Conservation (phyloP, 192 early-diverging fungal species). For the Podila horticola region DNA sequence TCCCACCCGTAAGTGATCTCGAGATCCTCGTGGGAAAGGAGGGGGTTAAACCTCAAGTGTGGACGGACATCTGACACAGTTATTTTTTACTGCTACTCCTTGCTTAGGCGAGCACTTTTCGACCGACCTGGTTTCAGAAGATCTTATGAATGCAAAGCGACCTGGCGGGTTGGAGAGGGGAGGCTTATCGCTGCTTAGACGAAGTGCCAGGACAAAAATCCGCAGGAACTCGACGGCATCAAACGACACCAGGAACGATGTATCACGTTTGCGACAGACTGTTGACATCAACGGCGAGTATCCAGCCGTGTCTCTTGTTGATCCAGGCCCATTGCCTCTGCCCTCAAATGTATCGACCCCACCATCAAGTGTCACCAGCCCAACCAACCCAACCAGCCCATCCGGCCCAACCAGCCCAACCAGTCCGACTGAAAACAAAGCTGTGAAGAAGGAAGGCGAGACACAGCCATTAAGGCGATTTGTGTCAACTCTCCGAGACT, state of each 20-base stretch:
- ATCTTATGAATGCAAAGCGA: constrained; percentile 50
- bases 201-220: constrained; percentile 63
- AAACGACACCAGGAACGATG: constrained; percentile 31
- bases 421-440: background rate
- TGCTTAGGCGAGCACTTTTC: constrained; percentile 57
- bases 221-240: constrained; percentile 60
- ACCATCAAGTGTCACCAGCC: background rate
- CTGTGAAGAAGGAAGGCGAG: constrained; percentile 8
- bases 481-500: constrained; percentile 38
- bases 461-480: constrained; percentile 34
- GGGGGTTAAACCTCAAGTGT: too few relatives aligned
- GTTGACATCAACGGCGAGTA: constrained; percentile 34
- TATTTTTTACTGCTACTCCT: background rate
- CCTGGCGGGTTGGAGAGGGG: constrained; percentile 52
- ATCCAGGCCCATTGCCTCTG: constrained; percentile 31
- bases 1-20: constrained; percentile 28
- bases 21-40: background rate
- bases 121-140: constrained; percentile 46
- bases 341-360: background rate
- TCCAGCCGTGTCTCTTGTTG: constrained; percentile 31
- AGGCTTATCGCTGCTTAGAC: constrained; percentile 51
- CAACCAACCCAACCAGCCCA: background rate
- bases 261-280: constrained; percentile 34
- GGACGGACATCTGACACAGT: too few relatives aligned
- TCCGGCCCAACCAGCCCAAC: background rate